These are phyloP conservation scores for Takashimella koratensis DNA, from an alignment of 1,284 basidiomycete genomes.

Conservation along the genomic window DNA sequence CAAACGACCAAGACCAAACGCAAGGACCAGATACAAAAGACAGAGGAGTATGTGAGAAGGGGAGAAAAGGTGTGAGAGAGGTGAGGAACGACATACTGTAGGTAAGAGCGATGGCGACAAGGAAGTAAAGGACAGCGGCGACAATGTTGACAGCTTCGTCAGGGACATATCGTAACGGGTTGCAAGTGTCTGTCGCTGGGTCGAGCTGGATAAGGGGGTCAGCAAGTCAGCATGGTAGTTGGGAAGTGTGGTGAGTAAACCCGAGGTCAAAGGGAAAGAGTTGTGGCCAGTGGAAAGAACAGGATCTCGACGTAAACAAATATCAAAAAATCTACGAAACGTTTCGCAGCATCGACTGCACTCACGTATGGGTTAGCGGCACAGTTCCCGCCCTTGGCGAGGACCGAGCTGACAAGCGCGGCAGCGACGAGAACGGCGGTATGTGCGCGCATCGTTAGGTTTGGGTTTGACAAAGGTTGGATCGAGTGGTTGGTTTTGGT, in stretches of 20 bases:
- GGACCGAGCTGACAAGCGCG: neutral
- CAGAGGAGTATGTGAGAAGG: neutral
- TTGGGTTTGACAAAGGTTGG: too few relatives aligned
- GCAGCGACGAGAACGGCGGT: neutral
- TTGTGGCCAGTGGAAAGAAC: too few relatives aligned
- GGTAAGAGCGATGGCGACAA: conserved; percentile 56
- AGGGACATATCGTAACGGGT: conserved; percentile 58
- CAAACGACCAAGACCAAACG: neutral
- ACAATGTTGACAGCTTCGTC: conserved; percentile 58
- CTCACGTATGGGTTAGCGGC: conserved; percentile 1
- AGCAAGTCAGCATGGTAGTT: neutral
- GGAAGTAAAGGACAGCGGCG: conserved; percentile 56
- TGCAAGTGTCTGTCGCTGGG: conserved; percentile 25
- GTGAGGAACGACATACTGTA: conserved; percentile 31
- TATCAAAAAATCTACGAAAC: too few relatives aligned
- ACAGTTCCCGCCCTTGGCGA: neutral
- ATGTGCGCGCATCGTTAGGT: too few relatives aligned
- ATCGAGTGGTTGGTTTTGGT: too few relatives aligned
- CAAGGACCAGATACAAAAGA: neutral
- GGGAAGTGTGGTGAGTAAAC: neutral
- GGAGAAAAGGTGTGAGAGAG: neutral
- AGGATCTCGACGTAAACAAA: too few relatives aligned
- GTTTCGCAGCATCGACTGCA: too few relatives aligned
- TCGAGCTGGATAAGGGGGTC: neutral
- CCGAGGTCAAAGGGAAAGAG: too few relatives aligned